Percentiles rank a stretch among this genome's conserved stretches.
Conservation (phyloP, 1,284 basidiomycete species). For the Schizophyllum commune region DNA sequence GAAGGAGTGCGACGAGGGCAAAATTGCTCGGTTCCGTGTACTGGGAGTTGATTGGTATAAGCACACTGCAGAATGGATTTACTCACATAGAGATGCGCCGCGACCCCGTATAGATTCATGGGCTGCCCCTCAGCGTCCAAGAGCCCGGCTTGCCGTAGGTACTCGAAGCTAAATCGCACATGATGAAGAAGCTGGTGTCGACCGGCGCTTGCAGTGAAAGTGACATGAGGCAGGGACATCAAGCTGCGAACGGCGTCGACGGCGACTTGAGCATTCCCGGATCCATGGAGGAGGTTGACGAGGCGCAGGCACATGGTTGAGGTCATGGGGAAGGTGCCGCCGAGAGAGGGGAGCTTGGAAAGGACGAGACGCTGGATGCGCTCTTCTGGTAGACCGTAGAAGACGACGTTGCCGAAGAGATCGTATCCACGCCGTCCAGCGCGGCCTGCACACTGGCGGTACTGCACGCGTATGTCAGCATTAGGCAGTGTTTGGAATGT, state of each 20-base stretch:
- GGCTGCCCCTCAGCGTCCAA: constrained; percentile 45
- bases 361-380: constrained; percentile 55
- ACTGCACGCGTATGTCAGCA: constrained; percentile 28
- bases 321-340: constrained; percentile 58
- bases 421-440: constrained; percentile 67
- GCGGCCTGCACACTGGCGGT: constrained; percentile 63
- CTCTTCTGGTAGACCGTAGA: constrained; percentile 58
- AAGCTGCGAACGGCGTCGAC: constrained; percentile 43
- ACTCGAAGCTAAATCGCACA: constrained; percentile 64
- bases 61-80: background rate
- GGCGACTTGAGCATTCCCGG: constrained; percentile 40
- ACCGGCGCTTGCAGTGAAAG: constrained; percentile 45
- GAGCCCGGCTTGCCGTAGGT: constrained; percentile 48
- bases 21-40: constrained; percentile 65
- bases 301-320: constrained; percentile 57
- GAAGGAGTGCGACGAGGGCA: constrained; percentile 50
- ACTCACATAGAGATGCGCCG: constrained; percentile 46
- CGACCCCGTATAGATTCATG: constrained; percentile 50
- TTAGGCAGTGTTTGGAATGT: background rate
- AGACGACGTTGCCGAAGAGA: constrained; percentile 61
- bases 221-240: constrained; percentile 48
- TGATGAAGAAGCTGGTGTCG: constrained; percentile 54
- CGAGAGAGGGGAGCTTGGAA: constrained; percentile 55
- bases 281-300: constrained; percentile 57
- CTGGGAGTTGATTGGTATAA: constrained; percentile 11